These are phyloP conservation scores for Botrytis porri DNA, from an alignment of 2,329 filamentous ascomycete genomes.

Conservation along the genomic window DNA sequence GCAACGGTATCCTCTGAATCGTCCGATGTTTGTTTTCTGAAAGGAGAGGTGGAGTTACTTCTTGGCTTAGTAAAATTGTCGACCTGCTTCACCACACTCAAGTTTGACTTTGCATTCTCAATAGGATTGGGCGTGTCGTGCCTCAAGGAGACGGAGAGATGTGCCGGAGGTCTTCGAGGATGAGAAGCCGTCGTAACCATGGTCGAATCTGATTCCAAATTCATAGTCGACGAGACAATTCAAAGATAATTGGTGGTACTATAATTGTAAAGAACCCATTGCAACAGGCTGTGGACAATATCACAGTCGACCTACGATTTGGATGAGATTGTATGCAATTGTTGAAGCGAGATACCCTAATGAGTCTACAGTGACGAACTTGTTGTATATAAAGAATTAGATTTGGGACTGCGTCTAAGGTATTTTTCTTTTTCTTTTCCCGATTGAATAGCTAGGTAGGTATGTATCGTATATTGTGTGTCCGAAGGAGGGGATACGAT, in stretches of 20 bases:
- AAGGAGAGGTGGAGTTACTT: background rate
- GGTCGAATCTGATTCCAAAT: background rate
- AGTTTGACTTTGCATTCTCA: background rate
- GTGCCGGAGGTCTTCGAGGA: constrained; percentile 31
- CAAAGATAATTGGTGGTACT: background rate
- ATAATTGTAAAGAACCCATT: constrained; percentile 12
- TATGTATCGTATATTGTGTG: background rate
- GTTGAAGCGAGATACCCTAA: background rate
- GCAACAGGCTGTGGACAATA: background rate
- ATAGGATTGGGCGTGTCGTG: constrained; percentile 12
- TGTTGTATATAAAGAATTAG: background rate
- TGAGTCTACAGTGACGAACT: background rate
- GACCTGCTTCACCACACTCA: background rate
- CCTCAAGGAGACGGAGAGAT: constrained; percentile 30
- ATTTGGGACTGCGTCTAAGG: background rate
- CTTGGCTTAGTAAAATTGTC: background rate
- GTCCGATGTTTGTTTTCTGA: constrained; percentile 23
- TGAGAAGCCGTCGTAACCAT: constrained; percentile 16
- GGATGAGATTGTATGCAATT: background rate
- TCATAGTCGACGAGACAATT: constrained; percentile 13
- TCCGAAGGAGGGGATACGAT: background rate
- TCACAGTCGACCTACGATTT: background rate
- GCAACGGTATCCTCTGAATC: constrained; percentile 23
- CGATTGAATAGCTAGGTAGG: background rate
- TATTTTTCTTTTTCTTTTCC: background rate